These are phyloP conservation scores for Lipomyces lipofer DNA, from an alignment of 805 yeast species.

Conservation along the genomic window DNA sequence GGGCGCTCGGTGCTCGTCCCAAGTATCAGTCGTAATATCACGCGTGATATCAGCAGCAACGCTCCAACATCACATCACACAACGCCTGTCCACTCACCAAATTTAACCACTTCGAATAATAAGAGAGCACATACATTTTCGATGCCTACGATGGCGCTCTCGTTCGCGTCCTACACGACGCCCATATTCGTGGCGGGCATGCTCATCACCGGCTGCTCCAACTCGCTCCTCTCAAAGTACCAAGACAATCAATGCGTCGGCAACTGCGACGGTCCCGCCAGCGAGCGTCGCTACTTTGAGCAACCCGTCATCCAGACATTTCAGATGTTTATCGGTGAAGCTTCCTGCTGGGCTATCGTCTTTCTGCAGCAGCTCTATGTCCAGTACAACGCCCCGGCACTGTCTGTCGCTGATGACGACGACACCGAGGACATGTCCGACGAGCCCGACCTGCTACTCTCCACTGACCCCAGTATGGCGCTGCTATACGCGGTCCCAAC, in stretches of 20 bases:
- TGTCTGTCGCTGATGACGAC: neutral
- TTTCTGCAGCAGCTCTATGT: conserved; percentile 8
- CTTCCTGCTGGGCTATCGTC: conserved; percentile 48
- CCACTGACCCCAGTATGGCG: neutral
- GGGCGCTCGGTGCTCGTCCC: no score
- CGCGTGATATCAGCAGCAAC: no score
- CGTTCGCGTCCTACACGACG: conserved; percentile 5
- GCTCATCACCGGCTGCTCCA: conserved; percentile 66
- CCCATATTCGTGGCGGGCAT: conserved; percentile 50
- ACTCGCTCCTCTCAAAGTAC: conserved; percentile 68
- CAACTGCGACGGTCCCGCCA: conserved; percentile 51
- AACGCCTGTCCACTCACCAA: no score
- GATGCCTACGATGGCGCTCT: neutral
- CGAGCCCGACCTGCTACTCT: conserved; percentile 12
- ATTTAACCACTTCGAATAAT: no score
- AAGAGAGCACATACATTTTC: no score
- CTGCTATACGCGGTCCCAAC: neutral
- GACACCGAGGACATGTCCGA: neutral
- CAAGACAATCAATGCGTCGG: conserved; percentile 74
- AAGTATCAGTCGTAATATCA: no score
- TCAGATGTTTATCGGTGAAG: conserved; percentile 80
- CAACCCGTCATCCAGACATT: conserved; percentile 79
- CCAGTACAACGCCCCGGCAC: neutral
- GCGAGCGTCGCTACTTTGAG: conserved; percentile 54
- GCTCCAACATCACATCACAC: no score